phyloP scores from a whole-genome alignment of 352 stramenopile species.

The Phytophthora fragariaefolia region DNA sequence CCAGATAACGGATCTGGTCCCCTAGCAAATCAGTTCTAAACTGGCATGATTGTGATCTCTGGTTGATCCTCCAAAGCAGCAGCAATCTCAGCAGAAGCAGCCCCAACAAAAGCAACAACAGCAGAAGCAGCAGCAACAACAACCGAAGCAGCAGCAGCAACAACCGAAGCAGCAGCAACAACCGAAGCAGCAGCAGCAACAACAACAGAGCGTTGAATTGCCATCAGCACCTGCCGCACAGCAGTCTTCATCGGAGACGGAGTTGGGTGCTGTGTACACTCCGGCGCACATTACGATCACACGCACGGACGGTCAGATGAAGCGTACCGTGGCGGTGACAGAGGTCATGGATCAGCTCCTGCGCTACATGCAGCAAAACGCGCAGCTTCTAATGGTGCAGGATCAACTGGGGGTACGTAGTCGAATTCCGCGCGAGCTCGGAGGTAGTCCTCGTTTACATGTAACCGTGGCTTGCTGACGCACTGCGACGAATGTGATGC shows the following conservation, averaged over 20 bases:
- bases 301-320: slow-evolving; percentile 74
- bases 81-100: no score
- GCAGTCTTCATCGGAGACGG: slow-evolving; percentile 39
- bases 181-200: slow-evolving; percentile 12
- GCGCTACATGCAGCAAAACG: slow-evolving; percentile 71
- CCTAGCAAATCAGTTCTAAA: background rate
- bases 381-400: slow-evolving; percentile 62
- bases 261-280: slow-evolving; percentile 66
- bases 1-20: background rate
- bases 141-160: slow-evolving; percentile 18
- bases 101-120: slow-evolving; percentile 8
- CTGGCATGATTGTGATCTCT: slow-evolving; percentile 13
- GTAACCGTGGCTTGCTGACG: slow-evolving; percentile 10
- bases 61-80: slow-evolving; percentile 22
- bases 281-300: slow-evolving; percentile 80
- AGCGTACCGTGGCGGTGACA: slow-evolving; percentile 71
- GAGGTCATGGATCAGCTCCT: slow-evolving; percentile 86
- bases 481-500: slow-evolving; percentile 5
- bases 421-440: background rate
- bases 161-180: slow-evolving; percentile 12
- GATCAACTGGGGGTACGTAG: slow-evolving; percentile 70
- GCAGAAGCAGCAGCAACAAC: slow-evolving; percentile 18
- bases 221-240: slow-evolving; percentile 2
- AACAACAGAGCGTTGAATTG: slow-evolving; percentile 19
- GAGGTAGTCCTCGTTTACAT: background rate